These are phyloP conservation scores for Myxozyma monticola DNA, from an alignment of 805 yeast species.

Conservation along the genomic window DNA sequence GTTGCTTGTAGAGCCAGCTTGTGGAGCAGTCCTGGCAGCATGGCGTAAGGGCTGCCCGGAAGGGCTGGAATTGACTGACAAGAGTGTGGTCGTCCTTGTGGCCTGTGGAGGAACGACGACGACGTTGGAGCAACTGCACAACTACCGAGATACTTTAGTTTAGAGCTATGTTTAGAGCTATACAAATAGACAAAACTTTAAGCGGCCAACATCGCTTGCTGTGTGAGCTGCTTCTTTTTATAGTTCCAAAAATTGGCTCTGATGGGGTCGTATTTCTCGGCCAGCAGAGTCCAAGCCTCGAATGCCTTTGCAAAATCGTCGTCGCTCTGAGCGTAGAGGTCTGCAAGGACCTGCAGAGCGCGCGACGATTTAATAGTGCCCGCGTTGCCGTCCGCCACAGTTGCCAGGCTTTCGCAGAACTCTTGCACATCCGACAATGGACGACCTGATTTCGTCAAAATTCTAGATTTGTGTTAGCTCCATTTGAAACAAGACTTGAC, in stretches of 20 bases:
- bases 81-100: conserved; percentile 16
- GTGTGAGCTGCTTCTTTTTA: too few relatives aligned
- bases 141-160: background rate
- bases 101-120: conserved; percentile 24
- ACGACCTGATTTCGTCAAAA: conserved; percentile 8
- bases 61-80: background rate
- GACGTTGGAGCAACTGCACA: conserved; percentile 4
- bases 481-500: background rate
- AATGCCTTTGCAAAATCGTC: conserved; percentile 40
- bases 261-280: conserved; percentile 58
- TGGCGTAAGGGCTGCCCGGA: conserved; percentile 19
- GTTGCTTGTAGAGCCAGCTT: conserved; percentile 65
- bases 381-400: conserved; percentile 27
- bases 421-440: conserved; percentile 45
- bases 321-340: conserved; percentile 44
- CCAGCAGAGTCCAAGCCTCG: conserved; percentile 53
- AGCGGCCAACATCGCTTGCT: too few relatives aligned
- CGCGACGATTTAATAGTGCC: conserved; percentile 47
- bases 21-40: conserved; percentile 66
- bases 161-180: too few relatives aligned
- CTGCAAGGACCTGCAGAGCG: conserved; percentile 65
- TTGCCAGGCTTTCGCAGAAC: conserved; percentile 47
- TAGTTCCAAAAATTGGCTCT: conserved; percentile 61
- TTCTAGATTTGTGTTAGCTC: conserved; percentile 1
- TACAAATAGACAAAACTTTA: too few relatives aligned